Evolutionary conservation across 306 rosid genomes (phyloP), one percentile per base, ranked within the genome.

Genomic region (Cicer pinnatifidum): DNA sequence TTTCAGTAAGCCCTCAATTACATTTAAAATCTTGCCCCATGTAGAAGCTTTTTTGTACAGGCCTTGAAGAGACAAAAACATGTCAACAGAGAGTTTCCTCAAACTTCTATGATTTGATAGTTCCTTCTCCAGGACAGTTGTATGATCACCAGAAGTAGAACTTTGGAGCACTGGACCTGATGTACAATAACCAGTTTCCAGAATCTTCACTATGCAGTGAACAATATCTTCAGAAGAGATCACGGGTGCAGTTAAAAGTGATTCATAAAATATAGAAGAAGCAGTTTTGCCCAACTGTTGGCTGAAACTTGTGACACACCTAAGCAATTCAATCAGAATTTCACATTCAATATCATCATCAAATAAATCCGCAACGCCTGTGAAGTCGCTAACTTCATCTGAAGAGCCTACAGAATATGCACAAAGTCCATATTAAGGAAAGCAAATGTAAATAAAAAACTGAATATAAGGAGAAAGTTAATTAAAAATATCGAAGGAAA

Each of bases 201-300:
- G 83, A 64, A 87, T 82, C 90, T 91, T 91, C 83, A 87, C 47
- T 46, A 94, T 70, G 74, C 86, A 78, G 67, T 53, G 66, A 78
- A 86, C 40, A 80, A 89, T 85, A 71, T 94, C 96, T 69, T 89
- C 97, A 79, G 89, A 84, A 53, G 91, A 75, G 60, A 91, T 75
- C 74, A 40, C 61, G 2, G 87, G 71, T 60, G 83, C 70, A 64
- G 84, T 86, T 15, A 86, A 79, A 60, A 88, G 86, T 65, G 92
- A 85, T 66, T 94, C 97, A 83, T 87, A 91, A 84, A 86, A 89
- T 79, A 94, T 61, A 69, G 87, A 87, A 57, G 92, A 84, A 47
- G 97, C 86, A 59, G 90, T 71, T 87, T 87, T 94, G 47, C 98
- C 95, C 82, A 94, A 84, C 73, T 85, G 89, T 78, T 88, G 97